These are phyloP conservation scores for Monosporascus sp. DNA, from an alignment of 2,329 filamentous ascomycete genomes.

Conservation along the genomic window DNA sequence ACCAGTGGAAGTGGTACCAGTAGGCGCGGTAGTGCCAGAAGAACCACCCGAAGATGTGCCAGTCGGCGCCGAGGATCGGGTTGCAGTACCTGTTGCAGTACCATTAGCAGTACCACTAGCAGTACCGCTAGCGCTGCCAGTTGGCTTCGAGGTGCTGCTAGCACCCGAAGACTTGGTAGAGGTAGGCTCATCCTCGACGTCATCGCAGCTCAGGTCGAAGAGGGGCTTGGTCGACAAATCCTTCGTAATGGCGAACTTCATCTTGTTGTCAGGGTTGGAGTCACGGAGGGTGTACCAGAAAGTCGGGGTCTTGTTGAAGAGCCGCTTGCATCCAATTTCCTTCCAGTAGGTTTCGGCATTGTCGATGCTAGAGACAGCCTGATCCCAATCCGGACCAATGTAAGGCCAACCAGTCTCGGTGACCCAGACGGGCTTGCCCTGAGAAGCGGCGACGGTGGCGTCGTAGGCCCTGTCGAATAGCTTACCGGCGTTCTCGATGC, in stretches of 20 bases:
- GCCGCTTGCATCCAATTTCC: constrained; percentile 25
- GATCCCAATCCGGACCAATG: constrained; percentile 37
- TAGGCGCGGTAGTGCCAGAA: background rate
- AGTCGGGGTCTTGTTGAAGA: constrained; percentile 24
- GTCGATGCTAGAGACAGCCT: constrained; percentile 39
- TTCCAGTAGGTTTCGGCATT: constrained; percentile 38
- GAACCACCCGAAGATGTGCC: background rate
- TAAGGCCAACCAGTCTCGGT: constrained; percentile 55
- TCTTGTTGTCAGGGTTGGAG: constrained; percentile 24
- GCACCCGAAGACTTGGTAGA: constrained; percentile 7
- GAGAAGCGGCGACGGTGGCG: constrained; percentile 34
- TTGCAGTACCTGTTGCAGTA: background rate
- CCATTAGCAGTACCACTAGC: background rate
- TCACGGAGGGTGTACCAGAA: constrained; percentile 34
- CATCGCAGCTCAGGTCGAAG: constrained; percentile 16
- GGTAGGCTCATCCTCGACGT: constrained; percentile 5
- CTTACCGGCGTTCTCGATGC: constrained; percentile 37
- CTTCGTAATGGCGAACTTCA: constrained; percentile 16
- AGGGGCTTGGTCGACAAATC: constrained; percentile 13
- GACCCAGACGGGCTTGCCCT: constrained; percentile 39
- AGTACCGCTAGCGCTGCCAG: background rate
- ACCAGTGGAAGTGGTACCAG: background rate
- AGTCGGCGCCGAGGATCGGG: background rate
- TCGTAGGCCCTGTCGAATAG: constrained; percentile 36
- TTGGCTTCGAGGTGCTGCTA: background rate